These are phyloP conservation scores for Pseudevernia furfuracea DNA, from an alignment of 495 filamentous ascomycete species.

Conservation along the genomic window DNA sequence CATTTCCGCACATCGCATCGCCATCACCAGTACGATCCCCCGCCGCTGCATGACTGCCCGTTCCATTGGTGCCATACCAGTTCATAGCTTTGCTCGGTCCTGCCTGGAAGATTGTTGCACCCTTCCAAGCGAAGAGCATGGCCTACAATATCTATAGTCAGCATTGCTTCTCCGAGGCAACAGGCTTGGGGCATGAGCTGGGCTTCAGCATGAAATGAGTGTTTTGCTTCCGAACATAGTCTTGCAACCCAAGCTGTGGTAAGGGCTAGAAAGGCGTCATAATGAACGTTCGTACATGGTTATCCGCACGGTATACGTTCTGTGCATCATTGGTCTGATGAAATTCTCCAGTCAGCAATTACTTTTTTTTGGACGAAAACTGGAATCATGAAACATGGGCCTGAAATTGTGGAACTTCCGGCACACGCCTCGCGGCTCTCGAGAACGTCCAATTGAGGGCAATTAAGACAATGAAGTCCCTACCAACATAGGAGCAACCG, in stretches of 20 bases:
- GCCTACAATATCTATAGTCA: conserved; percentile 15
- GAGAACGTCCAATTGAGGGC: background rate
- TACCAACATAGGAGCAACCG: conserved; percentile 39
- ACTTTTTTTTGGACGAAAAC: background rate
- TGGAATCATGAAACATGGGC: background rate
- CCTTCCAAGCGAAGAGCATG: conserved; percentile 57
- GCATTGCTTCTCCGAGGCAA: background rate
- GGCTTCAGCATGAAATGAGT: background rate
- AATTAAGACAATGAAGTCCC: background rate
- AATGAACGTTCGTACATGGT: conserved; percentile 32
- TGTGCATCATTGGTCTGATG: conserved; percentile 38
- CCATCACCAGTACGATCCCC: conserved; percentile 36
- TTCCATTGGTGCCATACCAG: conserved; percentile 45
- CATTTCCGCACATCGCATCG: conserved; percentile 48
- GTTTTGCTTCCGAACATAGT: background rate
- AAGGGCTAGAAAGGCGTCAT: background rate
- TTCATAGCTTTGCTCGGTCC: conserved; percentile 50
- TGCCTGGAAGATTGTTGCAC: conserved; percentile 48
- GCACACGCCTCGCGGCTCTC: background rate
- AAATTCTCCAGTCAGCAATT: background rate
- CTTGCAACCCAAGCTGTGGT: background rate
- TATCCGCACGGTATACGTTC: conserved; percentile 43
- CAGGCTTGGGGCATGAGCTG: background rate
- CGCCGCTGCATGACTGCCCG: conserved; percentile 34
- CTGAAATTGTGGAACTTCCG: background rate